Conservation (phyloP, 2,329 filamentous ascomycete species). For the Amauroascus verrucosus region DNA sequence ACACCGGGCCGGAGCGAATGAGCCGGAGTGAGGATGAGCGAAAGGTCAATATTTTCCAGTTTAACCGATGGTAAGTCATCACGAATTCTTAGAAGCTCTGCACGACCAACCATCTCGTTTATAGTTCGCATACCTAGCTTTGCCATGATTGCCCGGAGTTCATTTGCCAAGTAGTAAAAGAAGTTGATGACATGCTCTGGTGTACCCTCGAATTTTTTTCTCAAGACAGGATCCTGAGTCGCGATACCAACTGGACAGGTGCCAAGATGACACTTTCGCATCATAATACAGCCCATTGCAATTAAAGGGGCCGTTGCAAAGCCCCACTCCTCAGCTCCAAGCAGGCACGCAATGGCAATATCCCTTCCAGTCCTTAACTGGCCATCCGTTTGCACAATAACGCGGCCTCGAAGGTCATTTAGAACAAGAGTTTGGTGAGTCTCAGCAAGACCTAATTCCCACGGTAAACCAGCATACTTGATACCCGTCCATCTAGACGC, state of each 20-base stretch:
- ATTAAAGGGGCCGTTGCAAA: conserved; percentile 92
- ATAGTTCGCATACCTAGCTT: conserved; percentile 88
- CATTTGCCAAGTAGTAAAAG: conserved; percentile 95
- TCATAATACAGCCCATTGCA: conserved; percentile 94
- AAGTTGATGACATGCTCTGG: conserved; percentile 98
- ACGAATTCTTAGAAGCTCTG: conserved; percentile 72
- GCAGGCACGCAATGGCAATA: conserved; percentile 84
- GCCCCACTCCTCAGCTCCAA: conserved; percentile 96
- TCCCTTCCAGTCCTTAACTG: conserved; percentile 87
- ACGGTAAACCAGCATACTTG: conserved; percentile 94
- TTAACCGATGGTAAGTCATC: conserved; percentile 82
- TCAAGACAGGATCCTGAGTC: conserved; percentile 85
- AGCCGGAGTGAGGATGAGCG: conserved; percentile 86
- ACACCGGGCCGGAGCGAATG: conserved; percentile 90
- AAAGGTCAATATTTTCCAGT: conserved; percentile 86
- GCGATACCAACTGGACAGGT: conserved; percentile 89
- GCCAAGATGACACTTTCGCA: conserved; percentile 68
- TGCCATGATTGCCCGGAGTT: conserved; percentile 93
- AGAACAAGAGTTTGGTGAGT: conserved; percentile 93
- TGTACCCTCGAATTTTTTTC: conserved; percentile 85
- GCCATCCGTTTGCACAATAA: conserved; percentile 92
- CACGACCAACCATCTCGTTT: conserved; percentile 95
- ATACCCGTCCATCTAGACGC: conserved; percentile 97
- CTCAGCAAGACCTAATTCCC: conserved; percentile 93
- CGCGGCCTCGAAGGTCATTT: conserved; percentile 89